Evolutionary conservation across 2,329 filamentous ascomycete genomes (phyloP).

Genomic region (Fusarium graminum): DNA sequence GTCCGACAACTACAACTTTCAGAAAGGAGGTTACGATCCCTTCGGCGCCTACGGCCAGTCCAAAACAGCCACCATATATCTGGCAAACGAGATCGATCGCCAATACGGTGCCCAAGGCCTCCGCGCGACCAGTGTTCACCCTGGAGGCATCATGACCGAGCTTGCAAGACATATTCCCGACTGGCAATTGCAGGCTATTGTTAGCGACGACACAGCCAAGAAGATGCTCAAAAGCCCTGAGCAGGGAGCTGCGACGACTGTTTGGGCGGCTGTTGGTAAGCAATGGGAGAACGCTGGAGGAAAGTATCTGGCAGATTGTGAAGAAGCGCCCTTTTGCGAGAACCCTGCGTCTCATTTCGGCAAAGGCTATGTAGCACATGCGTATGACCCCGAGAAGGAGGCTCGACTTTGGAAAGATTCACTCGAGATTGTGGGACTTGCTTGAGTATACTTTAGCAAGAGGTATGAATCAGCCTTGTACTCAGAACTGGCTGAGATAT

Average conservation of each 20-base stretch:
- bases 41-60: constrained; percentile 60
- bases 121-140: constrained; percentile 59
- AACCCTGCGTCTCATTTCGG: not conserved
- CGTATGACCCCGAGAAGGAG: constrained; percentile 31
- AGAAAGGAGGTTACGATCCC: constrained; percentile 47
- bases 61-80: constrained; percentile 65
- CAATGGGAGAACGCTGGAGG: constrained; percentile 40
- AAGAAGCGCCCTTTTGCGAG: constrained; percentile 12
- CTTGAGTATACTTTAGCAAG: not conserved
- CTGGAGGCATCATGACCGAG: constrained; percentile 58
- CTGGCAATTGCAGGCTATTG: not conserved
- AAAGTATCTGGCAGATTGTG: constrained; percentile 32
- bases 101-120: constrained; percentile 60
- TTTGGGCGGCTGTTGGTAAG: constrained; percentile 41
- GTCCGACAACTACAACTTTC: constrained; percentile 42
- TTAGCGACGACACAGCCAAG: not conserved
- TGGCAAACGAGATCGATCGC: constrained; percentile 65
- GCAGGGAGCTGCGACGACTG: constrained; percentile 43
- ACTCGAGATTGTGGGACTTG: constrained; percentile 33
- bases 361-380: constrained; percentile 20
- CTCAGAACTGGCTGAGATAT: too few relatives aligned
- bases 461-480: too few relatives aligned
- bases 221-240: constrained; percentile 23
- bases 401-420: constrained; percentile 38
- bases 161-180: not conserved